Evolutionary conservation across 441 rosid species (phyloP), one percentile per base, ranked within the genome.

Genomic region (Gossypium schwendimanii): DNA sequence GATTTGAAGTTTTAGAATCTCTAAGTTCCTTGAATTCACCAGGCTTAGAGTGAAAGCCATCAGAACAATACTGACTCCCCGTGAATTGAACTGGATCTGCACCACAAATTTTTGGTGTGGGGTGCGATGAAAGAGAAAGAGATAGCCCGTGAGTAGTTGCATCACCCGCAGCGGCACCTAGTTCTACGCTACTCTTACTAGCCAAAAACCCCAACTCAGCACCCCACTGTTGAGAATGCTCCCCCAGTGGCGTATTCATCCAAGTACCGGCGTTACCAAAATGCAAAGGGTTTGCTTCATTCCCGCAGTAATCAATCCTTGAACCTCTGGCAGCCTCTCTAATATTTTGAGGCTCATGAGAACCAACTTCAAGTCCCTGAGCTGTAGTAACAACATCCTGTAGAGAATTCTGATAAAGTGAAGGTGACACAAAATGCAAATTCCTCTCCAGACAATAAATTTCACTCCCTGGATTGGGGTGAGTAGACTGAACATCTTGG

Each of bases 41-140:
- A 4, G 54, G 6, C 36, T 63, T 75, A 0, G 75, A 54, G 26
- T 64, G 77, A 45, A 70, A 58, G 21, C 49, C 71, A 18, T 49
- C 73, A 26, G 79, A 49, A 33, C 63, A 77, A 44, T 60, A 77
- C 50, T 65, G 70, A 7, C 68, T 74, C 17, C 64, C 83, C 6
- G 75, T 81, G 33, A 83, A 74, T 7, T 78, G 83, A 61, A 50
- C 58, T 9, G 26, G 18, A 0, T 18, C 55, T 9, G 45, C 21
- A 0, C 24, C 55, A 20, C 45, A 72, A 41, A 70, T 53, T 67
- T 79, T 66, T 0, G 84, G 52, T 0, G 77, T 63, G 7, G 84
- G 83, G 78, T 76, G 79, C 0, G 89, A 82, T 4, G 89, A 81
- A 62, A 89, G 88, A 0, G 87, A 83, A 31, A 87, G 63, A 36